Evolutionary conservation across 441 rosid genomes (phyloP).

Genomic region (Gossypium schwendimanii): DNA sequence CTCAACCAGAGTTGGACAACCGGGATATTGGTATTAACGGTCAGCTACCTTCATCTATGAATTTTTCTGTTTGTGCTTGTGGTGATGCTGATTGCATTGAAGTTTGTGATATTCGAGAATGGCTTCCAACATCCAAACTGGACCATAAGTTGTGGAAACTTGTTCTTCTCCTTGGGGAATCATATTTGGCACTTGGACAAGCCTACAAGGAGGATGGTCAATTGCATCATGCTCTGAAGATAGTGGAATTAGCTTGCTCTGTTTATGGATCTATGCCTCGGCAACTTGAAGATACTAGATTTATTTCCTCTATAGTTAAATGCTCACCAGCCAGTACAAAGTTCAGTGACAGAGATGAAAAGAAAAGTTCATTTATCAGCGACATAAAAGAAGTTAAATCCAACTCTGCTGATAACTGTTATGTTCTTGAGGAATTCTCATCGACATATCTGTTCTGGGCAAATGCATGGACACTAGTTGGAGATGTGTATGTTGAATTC

Average conservation of each 20-base stretch:
- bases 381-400: constrained; percentile 33
- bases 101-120: constrained; percentile 86
- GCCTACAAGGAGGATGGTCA: constrained; percentile 77
- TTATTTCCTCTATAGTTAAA: constrained; percentile 64
- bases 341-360: constrained; percentile 19
- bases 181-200: constrained; percentile 81
- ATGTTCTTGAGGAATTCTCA: constrained; percentile 45
- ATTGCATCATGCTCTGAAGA: constrained; percentile 73
- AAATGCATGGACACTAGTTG: constrained; percentile 87
- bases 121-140: constrained; percentile 85
- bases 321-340: constrained; percentile 25
- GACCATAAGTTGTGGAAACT: constrained; percentile 88
- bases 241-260: constrained; percentile 76
- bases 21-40: constrained; percentile 25
- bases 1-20: constrained; percentile 37
- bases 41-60: constrained; percentile 30
- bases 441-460: constrained; percentile 77
- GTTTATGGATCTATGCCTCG: constrained; percentile 95
- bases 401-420: constrained; percentile 28
- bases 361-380: constrained; percentile 24
- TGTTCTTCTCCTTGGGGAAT: constrained; percentile 90
- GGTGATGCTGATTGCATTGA: constrained; percentile 96
- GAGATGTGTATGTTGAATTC: constrained; percentile 74
- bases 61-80: constrained; percentile 72
- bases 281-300: constrained; percentile 54